Base-by-base conservation (phyloP, 2,329 filamentous ascomycete species). In the Dothidotthia symphoricarpi region DNA sequence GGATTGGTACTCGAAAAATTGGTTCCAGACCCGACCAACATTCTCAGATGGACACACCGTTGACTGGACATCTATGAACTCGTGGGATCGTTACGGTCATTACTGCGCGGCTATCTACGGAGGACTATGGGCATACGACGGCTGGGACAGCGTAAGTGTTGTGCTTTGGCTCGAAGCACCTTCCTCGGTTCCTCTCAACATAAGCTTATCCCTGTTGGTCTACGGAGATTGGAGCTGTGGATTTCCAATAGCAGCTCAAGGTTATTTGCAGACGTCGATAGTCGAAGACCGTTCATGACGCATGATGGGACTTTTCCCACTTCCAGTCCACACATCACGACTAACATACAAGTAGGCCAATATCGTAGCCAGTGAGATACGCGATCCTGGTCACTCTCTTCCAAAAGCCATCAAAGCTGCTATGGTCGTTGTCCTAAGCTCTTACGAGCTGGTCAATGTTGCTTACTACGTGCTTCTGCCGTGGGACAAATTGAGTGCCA, bases 391-490 rank as follows among this genome's bases (percentile, higher is more conserved):
- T 10, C 51, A 49, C 35, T 51, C 61, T 48, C 70, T 84, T 0
- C 81, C 80, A 0, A 72, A 77, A 2, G 78, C 80, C 3, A 80
- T 84, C 57, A 81, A 82, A 56, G 75, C 73, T 0, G 77, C 81
- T 0, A 71, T 83, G 22, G 74, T 79, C 1, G 77, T 76, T 1
- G 80, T 82, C 13, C 72, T 82, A 0, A 42, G 75, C 2, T 81
- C 77, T 40, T 83, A 81, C 53, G 69, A 83, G 17, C 68, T 75
- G 0, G 75, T 80, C 1, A 84, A 83, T 45, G 68, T 79, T 0
- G 74, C 78, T 2, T 83, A 82, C 59, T 83, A 83, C 47, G 70
- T 83, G 14, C 66, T 83, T 2, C 69, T 84, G 0, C 78, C 81
- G 0, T 82, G 80, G 80, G 58, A 74, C 15, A 67, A 75, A 1